A percentile compares a stretch with the other conserved stretches of the same genome.
These are phyloP conservation scores for Powellomyces hirtus DNA, from an alignment of 192 early-diverging fungal genomes.

Conservation along the genomic window DNA sequence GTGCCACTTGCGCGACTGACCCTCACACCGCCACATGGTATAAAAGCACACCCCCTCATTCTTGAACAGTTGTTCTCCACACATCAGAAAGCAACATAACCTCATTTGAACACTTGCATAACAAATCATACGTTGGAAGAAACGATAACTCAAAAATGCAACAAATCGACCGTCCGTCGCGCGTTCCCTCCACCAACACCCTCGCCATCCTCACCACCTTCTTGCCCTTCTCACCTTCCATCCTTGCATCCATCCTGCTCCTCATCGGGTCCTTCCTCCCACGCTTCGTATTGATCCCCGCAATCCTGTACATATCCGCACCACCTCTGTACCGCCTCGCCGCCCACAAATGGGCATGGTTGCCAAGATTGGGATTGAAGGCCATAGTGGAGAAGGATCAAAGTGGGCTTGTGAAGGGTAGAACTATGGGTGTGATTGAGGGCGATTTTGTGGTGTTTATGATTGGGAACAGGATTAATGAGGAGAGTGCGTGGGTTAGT, in stretches of 20 bases:
- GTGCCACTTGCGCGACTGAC: no score
- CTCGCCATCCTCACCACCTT: not conserved
- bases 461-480: slow-evolving; percentile 23
- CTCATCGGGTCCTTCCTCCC: not conserved
- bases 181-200: not conserved
- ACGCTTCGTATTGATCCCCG: not conserved
- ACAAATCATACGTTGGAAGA: no score
- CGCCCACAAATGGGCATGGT: not conserved
- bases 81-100: no score
- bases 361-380: no score
- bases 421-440: slow-evolving; percentile 12
- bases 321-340: not conserved
- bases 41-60: no score
- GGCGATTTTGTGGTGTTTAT: slow-evolving; percentile 37
- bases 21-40: no score
- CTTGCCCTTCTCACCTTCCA: not conserved
- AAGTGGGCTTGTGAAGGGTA: not conserved
- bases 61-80: no score
- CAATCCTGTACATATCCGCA: not conserved
- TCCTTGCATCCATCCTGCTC: not conserved
- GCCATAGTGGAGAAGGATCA: not conserved
- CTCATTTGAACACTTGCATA: no score
- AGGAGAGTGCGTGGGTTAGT: not conserved
- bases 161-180: no score
- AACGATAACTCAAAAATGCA: no score